Evolutionary conservation across 2,329 filamentous ascomycete genomes (phyloP).

Genomic region (Dactylellina drechsleri): DNA sequence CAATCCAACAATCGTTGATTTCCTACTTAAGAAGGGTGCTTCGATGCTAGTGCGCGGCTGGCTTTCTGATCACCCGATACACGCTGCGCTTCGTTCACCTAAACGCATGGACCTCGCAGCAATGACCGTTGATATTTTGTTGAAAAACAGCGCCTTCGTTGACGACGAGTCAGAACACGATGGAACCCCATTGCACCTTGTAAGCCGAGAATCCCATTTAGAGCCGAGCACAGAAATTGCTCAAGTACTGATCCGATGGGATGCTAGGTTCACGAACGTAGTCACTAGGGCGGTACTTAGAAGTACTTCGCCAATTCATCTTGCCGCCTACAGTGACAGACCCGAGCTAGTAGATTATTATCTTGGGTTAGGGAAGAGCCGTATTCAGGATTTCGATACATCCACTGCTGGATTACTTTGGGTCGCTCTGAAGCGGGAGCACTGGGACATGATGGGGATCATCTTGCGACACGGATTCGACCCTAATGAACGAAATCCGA

Average conservation of each 20-base stretch:
- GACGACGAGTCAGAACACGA: background rate
- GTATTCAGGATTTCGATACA: background rate
- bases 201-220: background rate
- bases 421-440: background rate
- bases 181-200: background rate
- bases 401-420: background rate
- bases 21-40: background rate
- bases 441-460: background rate
- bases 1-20: background rate
- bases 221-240: background rate
- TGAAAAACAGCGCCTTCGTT: background rate
- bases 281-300: background rate
- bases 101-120: background rate
- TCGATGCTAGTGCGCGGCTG: background rate
- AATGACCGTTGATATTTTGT: background rate
- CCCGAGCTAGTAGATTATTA: constrained; percentile 1
- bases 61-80: background rate
- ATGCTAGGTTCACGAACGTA: background rate
- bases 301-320: background rate
- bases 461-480: background rate
- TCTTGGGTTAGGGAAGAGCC: background rate
- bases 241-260: background rate
- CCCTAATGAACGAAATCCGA: background rate
- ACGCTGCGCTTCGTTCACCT: background rate
- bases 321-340: background rate